Base-by-base conservation (phyloP, 139 green algal species). In the Gonium pectorale region DNA sequence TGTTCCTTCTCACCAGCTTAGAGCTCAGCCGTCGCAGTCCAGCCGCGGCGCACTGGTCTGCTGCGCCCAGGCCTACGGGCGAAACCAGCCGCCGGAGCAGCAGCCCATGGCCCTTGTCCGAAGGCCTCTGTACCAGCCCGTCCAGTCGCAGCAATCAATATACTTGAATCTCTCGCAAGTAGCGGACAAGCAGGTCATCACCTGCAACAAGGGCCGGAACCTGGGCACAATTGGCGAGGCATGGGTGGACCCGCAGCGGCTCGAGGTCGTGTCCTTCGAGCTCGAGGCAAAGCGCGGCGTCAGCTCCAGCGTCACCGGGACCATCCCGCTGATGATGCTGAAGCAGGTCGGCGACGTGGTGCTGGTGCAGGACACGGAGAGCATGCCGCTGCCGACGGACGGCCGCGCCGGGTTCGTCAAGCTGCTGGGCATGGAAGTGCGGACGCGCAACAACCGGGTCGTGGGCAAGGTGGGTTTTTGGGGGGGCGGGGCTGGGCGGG, bases 271-370 rank as follows among this genome's bases (percentile, higher is more conserved):
- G 9, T 93, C 88, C 0, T 75, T 97, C 21, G 93, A 97, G 87
- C 88, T 97, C 6, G 70, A 89, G 26, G 70, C 88, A 24, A 87
- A 92, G 52, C 90, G 86, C 40, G 56, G 80, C 68, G 60, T 85
- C 7, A 81, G 86, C 78, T 77, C 43, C 72, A 33, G 37, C 27
- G 60, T 75, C 22, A 63, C 71, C n/a, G 84, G 66, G 31, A 93
- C 93, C 67, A 73, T 97, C 4, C 86, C 86, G 5, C 87, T 97
- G 37, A 60, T 49, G 15, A 89, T 82, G 40, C 84, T 97, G 27
- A 82, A 72, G 5, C 82, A 97, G 86, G 93, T 97, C 54, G 92
- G 93, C 52, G 94, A 97, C 67, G 94, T 97, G 5, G 81, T 96
- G 41, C 89, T 97, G 38, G 93, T 97, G 35, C 90, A 96, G 66